Evolutionary conservation across 768 basidiomycete genomes (phyloP), one percentile per base, ranked within the genome.

Genomic region (Russula abietina): DNA sequence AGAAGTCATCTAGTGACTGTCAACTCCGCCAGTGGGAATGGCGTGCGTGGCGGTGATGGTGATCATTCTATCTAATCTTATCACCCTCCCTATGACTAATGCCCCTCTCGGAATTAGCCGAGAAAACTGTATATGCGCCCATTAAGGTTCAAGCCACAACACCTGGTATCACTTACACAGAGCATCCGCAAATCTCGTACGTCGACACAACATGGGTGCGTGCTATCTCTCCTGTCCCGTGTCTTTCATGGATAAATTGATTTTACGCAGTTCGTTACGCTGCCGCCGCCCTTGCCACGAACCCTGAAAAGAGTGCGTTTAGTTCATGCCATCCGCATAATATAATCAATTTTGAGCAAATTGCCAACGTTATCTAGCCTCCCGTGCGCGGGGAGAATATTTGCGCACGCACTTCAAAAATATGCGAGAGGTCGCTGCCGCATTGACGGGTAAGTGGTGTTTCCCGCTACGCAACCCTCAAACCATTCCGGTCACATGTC

Each of bases 351-450:
- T 67, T 59, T 56, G 62, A 53, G 36, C 61, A 57, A 22, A 45
- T 16, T 16, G 22, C 30, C 54, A 16, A 41, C 38, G 61, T 64
- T 55, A 26, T 60, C 56, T 67, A 96, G 93, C 91, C 75, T 87
- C 95, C 72, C 89, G 85, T 73, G 89, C 95, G 63, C 89, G 90
- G 72, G 94, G 94, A 71, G 93, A 96, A 81, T 94, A 98, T 83
- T 86, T 97, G 73, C 91, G 95, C 71, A 98, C 97, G 53, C 96
- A 98, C 81, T 99, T 97, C 87, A 99, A 99, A 89, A 99, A 98
- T 85, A 98, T 97, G 93, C 88, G 92, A 67, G 97, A 99, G 79
- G 97, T 98, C 60, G 95, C 91, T 56, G 96, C 96, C 68, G 93
- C 91, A 69, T 81, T 98, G 67, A 84, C 87, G 68, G 95, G 94